Evolutionary conservation across 768 basidiomycete species (phyloP).

Genomic region (Lactarius deliciosus): DNA sequence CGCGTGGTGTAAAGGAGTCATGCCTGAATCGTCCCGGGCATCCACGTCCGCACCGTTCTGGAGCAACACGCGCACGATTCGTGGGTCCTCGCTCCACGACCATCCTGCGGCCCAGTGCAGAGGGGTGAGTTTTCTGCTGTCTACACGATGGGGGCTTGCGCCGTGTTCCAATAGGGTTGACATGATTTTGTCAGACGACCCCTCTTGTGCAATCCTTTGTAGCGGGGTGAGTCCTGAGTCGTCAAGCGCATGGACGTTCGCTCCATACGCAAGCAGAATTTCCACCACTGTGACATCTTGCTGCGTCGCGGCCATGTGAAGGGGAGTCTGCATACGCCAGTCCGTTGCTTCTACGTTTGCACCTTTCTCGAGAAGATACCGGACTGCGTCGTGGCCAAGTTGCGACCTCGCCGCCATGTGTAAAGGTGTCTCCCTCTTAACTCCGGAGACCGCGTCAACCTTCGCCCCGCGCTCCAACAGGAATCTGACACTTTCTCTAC

Average conservation of each 20-base stretch:
- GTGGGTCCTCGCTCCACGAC: neutral
- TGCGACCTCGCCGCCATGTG: conserved; percentile 4
- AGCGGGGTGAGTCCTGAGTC: neutral
- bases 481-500: conserved; percentile 4
- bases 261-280: conserved; percentile 4
- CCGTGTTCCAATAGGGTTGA: neutral
- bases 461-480: neutral
- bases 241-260: conserved; percentile 6
- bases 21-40: conserved; percentile 3
- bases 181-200: neutral
- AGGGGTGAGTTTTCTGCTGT: neutral
- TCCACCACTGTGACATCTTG: neutral
- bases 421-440: conserved; percentile 4
- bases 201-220: neutral
- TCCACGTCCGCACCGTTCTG: conserved; percentile 7
- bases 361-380: conserved; percentile 2
- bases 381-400: neutral
- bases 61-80: neutral
- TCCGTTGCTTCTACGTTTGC: conserved; percentile 7
- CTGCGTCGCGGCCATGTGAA: neutral
- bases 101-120: neutral
- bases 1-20: conserved; percentile 11
- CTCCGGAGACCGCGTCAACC: neutral
- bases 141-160: neutral
- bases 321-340: conserved; percentile 1